Percentiles rank a stretch among this genome's conserved stretches.
These are phyloP conservation scores for Populus tremula DNA, from an alignment of 345 rosid genomes.

Conservation along the genomic window DNA sequence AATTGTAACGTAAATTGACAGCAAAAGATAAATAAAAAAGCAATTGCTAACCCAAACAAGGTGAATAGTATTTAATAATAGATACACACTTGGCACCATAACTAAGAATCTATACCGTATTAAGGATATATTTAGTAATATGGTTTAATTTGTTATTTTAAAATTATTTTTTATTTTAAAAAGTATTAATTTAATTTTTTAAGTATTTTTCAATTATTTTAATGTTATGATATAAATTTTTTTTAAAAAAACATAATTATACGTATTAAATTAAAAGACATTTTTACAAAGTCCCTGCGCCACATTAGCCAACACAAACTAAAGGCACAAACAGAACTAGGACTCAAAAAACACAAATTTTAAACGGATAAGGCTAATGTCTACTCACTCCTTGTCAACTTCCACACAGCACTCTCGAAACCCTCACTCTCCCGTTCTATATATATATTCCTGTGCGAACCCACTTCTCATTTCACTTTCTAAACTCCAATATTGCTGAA, in stretches of 20 bases:
- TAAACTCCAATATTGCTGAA: background rate
- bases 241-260: no score
- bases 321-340: background rate
- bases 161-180: no score
- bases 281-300: no score
- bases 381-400: background rate
- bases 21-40: background rate
- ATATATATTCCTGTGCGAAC: conserved; percentile 22
- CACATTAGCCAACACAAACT: no score
- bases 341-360: background rate
- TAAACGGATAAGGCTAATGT: conserved; percentile 16
- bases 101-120: no score
- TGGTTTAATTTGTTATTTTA: no score
- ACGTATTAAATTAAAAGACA: no score
- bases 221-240: no score
- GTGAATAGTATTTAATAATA: background rate
- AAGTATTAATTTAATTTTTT: no score
- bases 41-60: background rate
- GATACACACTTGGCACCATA: background rate
- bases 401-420: background rate
- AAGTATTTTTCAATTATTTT: no score
- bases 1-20: background rate
- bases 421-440: background rate
- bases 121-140: no score
- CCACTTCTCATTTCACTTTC: background rate